Percentiles rank a stretch among this genome's conserved stretches.
These are phyloP conservation scores for Olyra latifolia DNA, from an alignment of 176 grass and related monocot species.

Conservation along the genomic window DNA sequence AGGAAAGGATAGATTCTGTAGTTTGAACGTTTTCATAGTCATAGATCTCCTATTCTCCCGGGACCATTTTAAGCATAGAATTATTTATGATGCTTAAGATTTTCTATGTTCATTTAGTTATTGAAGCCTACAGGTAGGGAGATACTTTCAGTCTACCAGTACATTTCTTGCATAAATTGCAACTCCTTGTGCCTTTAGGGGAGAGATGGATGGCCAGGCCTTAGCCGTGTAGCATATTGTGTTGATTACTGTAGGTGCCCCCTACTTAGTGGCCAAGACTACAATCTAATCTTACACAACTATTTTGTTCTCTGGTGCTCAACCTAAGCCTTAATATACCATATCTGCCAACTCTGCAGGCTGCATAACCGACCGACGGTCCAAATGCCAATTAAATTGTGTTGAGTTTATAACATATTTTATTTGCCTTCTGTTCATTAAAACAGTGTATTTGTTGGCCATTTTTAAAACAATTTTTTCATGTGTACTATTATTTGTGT, in stretches of 20 bases:
- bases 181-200: background rate
- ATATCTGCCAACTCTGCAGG: conserved; percentile 31
- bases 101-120: conserved; percentile 32
- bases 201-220: conserved; percentile 24
- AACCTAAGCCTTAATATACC: conserved; percentile 21
- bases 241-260: conserved; percentile 29
- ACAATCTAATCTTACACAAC: conserved; percentile 30
- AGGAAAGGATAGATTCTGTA: conserved; percentile 42
- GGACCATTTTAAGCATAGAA: conserved; percentile 21
- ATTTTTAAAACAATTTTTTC: background rate
- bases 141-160: conserved; percentile 9
- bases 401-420: conserved; percentile 12
- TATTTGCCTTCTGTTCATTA: background rate
- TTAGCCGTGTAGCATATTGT: conserved; percentile 22
- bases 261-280: conserved; percentile 25
- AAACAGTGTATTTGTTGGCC: background rate
- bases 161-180: conserved; percentile 23
- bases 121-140: conserved; percentile 18
- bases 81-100: conserved; percentile 12
- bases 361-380: background rate
- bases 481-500: background rate
- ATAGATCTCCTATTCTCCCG: conserved; percentile 43
- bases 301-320: conserved; percentile 29
- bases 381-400: conserved; percentile 9
- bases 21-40: conserved; percentile 28